A percentile compares a stretch with the other conserved stretches of the same genome.
These are phyloP conservation scores for Huntiella moniliformis DNA, from an alignment of 2,329 filamentous ascomycete species.

Conservation along the genomic window DNA sequence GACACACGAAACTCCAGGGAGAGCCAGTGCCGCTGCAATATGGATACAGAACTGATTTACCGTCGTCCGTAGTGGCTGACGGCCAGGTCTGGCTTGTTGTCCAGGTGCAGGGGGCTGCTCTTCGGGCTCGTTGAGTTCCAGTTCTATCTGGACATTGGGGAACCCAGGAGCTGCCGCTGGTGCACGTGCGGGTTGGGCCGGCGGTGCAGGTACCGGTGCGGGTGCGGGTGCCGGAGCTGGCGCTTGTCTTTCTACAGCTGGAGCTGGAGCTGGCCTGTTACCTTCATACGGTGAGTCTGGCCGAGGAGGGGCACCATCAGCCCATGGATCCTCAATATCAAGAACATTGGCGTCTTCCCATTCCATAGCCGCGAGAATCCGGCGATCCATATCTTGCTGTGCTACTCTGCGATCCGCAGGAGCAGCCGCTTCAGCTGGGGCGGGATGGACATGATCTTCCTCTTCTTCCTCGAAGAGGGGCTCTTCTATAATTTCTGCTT, in stretches of 20 bases:
- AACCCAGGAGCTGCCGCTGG: slow-evolving; percentile 12
- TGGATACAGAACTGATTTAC: slow-evolving; percentile 22
- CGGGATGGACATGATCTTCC: too few species aligned
- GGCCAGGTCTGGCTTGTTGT: neutral
- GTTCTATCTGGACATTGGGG: slow-evolving; percentile 3
- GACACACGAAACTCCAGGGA: slow-evolving; percentile 62
- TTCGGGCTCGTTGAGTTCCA: neutral
- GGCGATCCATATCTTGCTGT: neutral
- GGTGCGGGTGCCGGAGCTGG: neutral
- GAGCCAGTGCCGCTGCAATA: slow-evolving; percentile 42
- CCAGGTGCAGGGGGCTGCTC: too few species aligned
- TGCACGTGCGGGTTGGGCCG: neutral
- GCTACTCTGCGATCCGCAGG: too few species aligned
- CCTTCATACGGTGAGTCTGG: neutral
- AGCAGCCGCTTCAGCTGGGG: neutral
- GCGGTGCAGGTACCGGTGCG: neutral
- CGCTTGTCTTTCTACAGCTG: neutral
- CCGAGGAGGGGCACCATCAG: neutral
- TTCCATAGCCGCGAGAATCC: neutral
- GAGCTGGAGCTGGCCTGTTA: neutral
- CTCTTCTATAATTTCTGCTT: neutral
- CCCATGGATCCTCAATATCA: slow-evolving; percentile 1
- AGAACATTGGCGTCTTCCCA: slow-evolving; percentile 1
- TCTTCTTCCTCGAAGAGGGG: neutral
- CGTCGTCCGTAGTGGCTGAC: neutral